Conservation (phyloP, 225 moss, liverwort and hornwort genomes). For the Lunularia cruciata region DNA sequence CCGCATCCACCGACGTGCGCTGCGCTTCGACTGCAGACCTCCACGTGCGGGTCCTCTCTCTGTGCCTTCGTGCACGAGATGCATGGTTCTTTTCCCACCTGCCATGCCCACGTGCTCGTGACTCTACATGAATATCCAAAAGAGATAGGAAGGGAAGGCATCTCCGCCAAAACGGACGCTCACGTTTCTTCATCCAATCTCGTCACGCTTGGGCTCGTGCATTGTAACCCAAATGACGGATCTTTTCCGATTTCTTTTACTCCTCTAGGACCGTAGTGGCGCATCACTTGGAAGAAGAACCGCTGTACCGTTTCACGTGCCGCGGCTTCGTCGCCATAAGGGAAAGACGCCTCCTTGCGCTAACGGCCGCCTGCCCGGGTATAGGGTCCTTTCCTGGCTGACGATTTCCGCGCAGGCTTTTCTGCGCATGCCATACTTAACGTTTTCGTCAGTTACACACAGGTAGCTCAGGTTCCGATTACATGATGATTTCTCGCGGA, state of each 20-base stretch:
- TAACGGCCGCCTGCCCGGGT: background rate
- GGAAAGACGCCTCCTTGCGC: constrained; percentile 1
- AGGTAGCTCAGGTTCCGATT: too few species aligned
- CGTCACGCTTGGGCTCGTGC: background rate
- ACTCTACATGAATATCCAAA: constrained; percentile 4
- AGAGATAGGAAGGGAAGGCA: background rate
- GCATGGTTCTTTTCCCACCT: background rate
- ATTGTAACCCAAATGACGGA: background rate
- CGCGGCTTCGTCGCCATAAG: constrained; percentile 7
- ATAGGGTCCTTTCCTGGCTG: too few species aligned
- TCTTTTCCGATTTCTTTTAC: background rate
- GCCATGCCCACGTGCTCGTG: constrained; percentile 22
- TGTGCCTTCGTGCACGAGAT: constrained; percentile 9
- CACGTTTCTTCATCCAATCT: background rate
- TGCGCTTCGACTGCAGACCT: too few species aligned
- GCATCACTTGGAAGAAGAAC: constrained; percentile 10
- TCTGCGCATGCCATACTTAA: too few species aligned
- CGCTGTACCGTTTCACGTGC: constrained; percentile 20
- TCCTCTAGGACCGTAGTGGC: background rate
- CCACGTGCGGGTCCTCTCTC: background rate
- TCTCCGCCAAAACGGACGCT: too few species aligned
- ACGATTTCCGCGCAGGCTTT: too few species aligned
- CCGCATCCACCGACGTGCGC: constrained; percentile 6
- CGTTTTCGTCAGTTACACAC: too few species aligned
- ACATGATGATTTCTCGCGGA: too few species aligned